Evolutionary conservation across 495 filamentous ascomycete species (phyloP).

Genomic region (Neurospora discreta): DNA sequence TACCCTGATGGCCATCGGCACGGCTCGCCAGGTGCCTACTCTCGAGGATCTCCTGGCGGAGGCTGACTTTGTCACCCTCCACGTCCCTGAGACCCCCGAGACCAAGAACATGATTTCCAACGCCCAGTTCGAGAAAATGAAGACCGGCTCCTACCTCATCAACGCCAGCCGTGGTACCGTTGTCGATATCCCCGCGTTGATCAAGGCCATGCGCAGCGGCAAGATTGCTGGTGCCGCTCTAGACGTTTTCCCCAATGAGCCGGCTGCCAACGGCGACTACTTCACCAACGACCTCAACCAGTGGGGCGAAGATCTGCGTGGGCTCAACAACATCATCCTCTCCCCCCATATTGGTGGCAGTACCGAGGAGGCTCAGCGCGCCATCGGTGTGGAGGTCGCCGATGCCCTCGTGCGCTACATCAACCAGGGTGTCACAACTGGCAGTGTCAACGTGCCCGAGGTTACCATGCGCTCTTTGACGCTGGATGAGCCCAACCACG

Average conservation of each 20-base stretch:
- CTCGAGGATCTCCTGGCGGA: conserved; percentile 63
- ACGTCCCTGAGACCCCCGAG: conserved; percentile 88
- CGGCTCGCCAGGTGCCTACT: conserved; percentile 66
- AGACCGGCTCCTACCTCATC: conserved; percentile 82
- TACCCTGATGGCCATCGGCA: conserved; percentile 88
- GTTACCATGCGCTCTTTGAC: conserved; percentile 78
- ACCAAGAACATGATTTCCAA: conserved; percentile 81
- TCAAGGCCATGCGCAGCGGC: conserved; percentile 76
- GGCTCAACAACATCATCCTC: conserved; percentile 84
- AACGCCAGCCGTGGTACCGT: conserved; percentile 91
- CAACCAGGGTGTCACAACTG: conserved; percentile 79
- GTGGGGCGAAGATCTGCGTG: conserved; percentile 79
- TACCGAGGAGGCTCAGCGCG: conserved; percentile 94
- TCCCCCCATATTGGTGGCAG: conserved; percentile 95
- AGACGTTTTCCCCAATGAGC: conserved; percentile 93
- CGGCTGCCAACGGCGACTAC: conserved; percentile 86
- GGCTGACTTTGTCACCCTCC: conserved; percentile 85
- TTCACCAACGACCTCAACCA: conserved; percentile 76
- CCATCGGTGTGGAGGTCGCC: conserved; percentile 88
- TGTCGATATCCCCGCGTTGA: conserved; percentile 86
- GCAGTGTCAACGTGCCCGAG: conserved; percentile 94
- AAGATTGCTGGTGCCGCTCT: conserved; percentile 90
- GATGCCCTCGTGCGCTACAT: conserved; percentile 84
- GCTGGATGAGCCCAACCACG: conserved; percentile 75
- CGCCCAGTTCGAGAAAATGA: conserved; percentile 76